Conservation (phyloP, 208 protist species). For the Trypanosoma boissoni region DNA sequence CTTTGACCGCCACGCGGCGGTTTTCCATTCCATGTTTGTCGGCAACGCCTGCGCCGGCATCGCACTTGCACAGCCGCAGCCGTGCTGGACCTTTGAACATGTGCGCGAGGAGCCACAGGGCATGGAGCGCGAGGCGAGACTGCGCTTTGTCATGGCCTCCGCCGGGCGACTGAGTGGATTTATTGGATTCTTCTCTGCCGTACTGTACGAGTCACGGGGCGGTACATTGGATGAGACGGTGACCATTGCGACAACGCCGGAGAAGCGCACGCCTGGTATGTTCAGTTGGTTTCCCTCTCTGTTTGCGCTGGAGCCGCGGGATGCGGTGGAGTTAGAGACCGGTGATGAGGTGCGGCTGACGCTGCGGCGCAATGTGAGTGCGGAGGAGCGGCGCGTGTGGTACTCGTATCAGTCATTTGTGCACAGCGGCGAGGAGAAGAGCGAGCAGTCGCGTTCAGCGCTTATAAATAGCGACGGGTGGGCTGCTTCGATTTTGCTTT, state of each 20-base stretch:
- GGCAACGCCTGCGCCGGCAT: conserved; percentile 57
- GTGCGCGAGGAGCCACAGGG: conserved; percentile 5
- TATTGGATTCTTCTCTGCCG: conserved; percentile 65
- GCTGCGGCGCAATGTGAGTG: conserved; percentile 35
- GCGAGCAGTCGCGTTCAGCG: conserved; percentile 2
- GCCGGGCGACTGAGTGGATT: conserved; percentile 58
- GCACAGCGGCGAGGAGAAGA: not conserved
- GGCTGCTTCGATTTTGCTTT: conserved; percentile 50
- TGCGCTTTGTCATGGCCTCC: conserved; percentile 38
- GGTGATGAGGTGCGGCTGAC: conserved; percentile 29
- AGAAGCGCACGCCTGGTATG: conserved; percentile 51
- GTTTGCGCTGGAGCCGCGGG: conserved; percentile 52
- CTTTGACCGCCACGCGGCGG: conserved; percentile 48
- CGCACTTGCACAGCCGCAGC: conserved; percentile 48
- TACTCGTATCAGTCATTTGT: conserved; percentile 52
- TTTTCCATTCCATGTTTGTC: conserved; percentile 74
- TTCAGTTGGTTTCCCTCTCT: conserved; percentile 90
- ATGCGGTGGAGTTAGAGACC: conserved; percentile 30
- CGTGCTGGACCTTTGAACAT: conserved; percentile 83
- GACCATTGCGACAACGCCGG: conserved; percentile 22
- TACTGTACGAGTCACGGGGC: conserved; percentile 40
- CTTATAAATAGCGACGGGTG: conserved; percentile 69
- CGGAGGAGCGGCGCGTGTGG: conserved; percentile 45
- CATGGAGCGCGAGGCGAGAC: conserved; percentile 31
- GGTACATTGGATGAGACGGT: not conserved